phyloP scores from a whole-genome alignment of 1,139 yeast species.

The Hyphopichia burtonii region DNA sequence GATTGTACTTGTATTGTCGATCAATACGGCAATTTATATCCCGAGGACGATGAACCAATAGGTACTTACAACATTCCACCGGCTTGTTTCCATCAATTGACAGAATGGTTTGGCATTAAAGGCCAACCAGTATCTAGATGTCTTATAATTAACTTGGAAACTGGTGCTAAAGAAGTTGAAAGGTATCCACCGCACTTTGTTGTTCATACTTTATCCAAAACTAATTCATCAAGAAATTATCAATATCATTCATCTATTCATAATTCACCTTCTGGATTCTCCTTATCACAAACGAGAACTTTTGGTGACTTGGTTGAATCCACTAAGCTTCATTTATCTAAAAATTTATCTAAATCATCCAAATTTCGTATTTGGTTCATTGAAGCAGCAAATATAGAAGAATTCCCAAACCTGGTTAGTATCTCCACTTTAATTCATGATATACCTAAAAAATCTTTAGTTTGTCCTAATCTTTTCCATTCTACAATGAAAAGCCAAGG shows the following conservation, averaged over 20 bases:
- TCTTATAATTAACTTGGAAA: conserved; percentile 34
- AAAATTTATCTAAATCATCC: conserved; percentile 14
- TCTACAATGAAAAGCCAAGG: conserved; percentile 33
- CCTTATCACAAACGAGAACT: conserved; percentile 32
- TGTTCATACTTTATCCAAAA: conserved; percentile 48
- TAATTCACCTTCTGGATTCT: conserved; percentile 14
- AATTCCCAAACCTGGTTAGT: conserved; percentile 23
- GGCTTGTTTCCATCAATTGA: conserved; percentile 40
- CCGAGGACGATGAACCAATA: conserved; percentile 29
- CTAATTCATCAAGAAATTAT: conserved; percentile 11
- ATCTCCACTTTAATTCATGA: conserved; percentile 30
- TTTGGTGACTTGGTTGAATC: conserved; percentile 33
- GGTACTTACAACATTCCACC: conserved; percentile 36
- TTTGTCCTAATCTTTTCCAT: conserved; percentile 22
- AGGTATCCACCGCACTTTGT: conserved; percentile 50
- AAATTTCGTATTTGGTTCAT: conserved; percentile 43
- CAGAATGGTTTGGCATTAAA: conserved; percentile 54
- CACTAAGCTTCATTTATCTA: conserved; percentile 19
- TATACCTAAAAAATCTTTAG: conserved; percentile 29
- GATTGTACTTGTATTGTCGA: conserved; percentile 32
- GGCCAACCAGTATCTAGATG: conserved; percentile 49
- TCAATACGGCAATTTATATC: conserved; percentile 28
- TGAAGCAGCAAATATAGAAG: conserved; percentile 21
- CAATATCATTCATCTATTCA: conserved; percentile 7
- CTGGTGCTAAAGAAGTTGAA: conserved; percentile 48